These are phyloP conservation scores for Gynandropsis gynandra DNA, from an alignment of 345 rosid genomes.

Conservation along the genomic window DNA sequence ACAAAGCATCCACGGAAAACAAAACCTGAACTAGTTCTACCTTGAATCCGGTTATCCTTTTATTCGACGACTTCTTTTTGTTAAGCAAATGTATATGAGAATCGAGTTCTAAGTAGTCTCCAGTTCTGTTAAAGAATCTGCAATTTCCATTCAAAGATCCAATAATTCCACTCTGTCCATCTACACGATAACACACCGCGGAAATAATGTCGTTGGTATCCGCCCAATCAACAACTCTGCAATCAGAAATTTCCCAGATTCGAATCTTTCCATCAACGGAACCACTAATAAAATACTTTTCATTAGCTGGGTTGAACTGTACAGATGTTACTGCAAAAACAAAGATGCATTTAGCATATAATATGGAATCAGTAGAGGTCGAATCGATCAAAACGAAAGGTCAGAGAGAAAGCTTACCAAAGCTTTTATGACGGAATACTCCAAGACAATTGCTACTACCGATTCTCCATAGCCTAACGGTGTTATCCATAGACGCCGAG, in stretches of 20 bases:
- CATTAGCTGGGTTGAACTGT: conserved; percentile 76
- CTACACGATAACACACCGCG: conserved; percentile 76
- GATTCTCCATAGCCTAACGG: conserved; percentile 71
- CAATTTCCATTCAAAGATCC: conserved; percentile 54
- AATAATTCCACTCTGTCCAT: conserved; percentile 59
- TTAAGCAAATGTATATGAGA: conserved; percentile 43
- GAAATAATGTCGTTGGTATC: conserved; percentile 65
- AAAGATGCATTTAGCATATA: conserved; percentile 14
- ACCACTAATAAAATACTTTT: conserved; percentile 67
- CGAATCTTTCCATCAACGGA: conserved; percentile 83
- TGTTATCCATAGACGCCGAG: conserved; percentile 71
- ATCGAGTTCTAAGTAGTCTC: conserved; percentile 66
- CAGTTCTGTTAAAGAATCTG: conserved; percentile 46
- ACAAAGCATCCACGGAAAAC: background rate
- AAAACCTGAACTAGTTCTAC: conserved; percentile 32
- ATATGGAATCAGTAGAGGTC: conserved; percentile 11
- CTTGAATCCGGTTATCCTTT: conserved; percentile 72
- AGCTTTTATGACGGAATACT: conserved; percentile 65
- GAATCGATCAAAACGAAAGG: too few species aligned
- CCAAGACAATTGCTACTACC: conserved; percentile 51
- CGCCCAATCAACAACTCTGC: conserved; percentile 80
- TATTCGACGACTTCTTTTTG: conserved; percentile 68
- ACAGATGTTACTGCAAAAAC: conserved; percentile 61
- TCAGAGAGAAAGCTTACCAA: conserved; percentile 37
- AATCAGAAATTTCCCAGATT: conserved; percentile 55